Evolutionary conservation across 192 early-diverging fungal species (phyloP).

Genomic region (Coemansia javaensis): DNA sequence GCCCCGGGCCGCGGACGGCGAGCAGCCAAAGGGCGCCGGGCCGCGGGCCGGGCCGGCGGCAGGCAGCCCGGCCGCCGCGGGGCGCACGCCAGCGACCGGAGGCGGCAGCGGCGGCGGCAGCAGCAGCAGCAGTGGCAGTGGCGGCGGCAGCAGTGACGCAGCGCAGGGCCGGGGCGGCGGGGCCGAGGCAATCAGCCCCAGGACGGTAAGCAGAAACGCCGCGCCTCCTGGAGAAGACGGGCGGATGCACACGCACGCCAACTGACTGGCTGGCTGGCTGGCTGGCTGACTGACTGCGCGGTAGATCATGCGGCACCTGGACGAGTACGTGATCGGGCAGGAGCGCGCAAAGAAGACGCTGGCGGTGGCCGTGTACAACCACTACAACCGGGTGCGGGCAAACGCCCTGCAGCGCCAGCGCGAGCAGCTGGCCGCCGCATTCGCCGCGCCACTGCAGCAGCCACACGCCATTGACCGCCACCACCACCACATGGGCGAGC

Average conservation of each 20-base stretch:
- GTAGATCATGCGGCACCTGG: slow-evolving; percentile 72
- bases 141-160: no score
- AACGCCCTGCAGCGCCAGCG: slow-evolving; percentile 56
- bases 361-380: slow-evolving; percentile 81
- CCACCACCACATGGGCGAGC: background rate
- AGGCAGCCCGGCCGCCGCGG: slow-evolving; percentile 2
- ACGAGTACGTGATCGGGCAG: slow-evolving; percentile 87
- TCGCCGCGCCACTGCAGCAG: no score
- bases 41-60: slow-evolving; percentile 8
- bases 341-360: slow-evolving; percentile 76
- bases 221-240: no score
- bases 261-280: no score
- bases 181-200: slow-evolving; percentile 44
- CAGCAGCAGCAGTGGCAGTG: no score
- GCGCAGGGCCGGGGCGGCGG: no score
- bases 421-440: slow-evolving; percentile 40
- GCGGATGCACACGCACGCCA: no score
- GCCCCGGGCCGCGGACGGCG: background rate
- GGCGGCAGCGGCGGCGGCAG: no score
- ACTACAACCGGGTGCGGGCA: slow-evolving; percentile 70
- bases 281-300: background rate
- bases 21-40: slow-evolving; percentile 6
- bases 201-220: slow-evolving; percentile 26
- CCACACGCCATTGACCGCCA: background rate
- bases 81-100: background rate